Base-by-base conservation (phyloP, 768 basidiomycete species). In the Suillus ampliporus region DNA sequence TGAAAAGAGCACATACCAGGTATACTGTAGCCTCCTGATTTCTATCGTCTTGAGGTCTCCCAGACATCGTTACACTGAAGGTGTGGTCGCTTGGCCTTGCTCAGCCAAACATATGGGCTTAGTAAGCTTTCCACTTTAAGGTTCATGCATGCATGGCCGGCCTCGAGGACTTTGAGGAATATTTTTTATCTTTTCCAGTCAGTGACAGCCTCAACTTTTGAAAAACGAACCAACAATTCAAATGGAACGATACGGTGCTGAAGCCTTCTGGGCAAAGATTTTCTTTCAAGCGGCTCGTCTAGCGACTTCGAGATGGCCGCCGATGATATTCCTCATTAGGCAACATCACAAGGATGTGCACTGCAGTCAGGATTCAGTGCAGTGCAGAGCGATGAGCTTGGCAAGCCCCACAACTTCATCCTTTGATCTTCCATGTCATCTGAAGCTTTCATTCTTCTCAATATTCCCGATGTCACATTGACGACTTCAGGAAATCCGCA, bases 21-120 rank as follows among this genome's bases (percentile, higher is more conserved):
- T 95, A 95, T 3, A 94, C 92, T 0, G 94, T 95, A 4, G 94
- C 94, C 72, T 95, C 94, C 72, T 94, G 93, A 71, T 95, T 95
- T 68, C 92, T 85, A 77, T 95, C 93, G 75, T 94, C 92, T 74
- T 92, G 90, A 58, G 89, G 88, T 63, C 91, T 40, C 40, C 54
- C 54, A 3, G 74, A 75, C 74, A 76, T 75, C 34, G 47, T 64
- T 15, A 52, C 41, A 11, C 34, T 23, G 19, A 34, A 17, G 21
- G 23, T 38, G 15, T 19, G 21, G 38, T 4, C 6, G 34, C 10
- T 54, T 17, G n/a, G 52, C 40, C 40, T n/a, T 41, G 40, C 23
- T n/a, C 6, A 26, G 47, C 23, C 23, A 28, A 15, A 23, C 7
- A 28, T 48, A 9, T 28, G 7, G 6, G 26, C 23, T 48, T 48